Base-by-base conservation (phyloP, 2,329 filamentous ascomycete genomes). In the Thyridium curvatum region DNA sequence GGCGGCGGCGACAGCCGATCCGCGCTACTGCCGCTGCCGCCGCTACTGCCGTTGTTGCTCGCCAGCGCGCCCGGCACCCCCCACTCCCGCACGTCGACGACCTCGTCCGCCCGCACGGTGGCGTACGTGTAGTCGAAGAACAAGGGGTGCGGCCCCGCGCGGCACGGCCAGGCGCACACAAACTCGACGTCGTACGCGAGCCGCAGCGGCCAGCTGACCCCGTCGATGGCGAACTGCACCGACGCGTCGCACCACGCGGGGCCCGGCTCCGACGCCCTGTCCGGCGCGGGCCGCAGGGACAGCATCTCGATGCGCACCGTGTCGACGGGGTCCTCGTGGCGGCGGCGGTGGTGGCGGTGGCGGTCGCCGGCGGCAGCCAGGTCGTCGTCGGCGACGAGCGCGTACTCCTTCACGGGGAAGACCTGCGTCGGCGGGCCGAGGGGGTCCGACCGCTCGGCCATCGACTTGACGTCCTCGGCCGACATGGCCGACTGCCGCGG, bases 121-220 rank as follows among this genome's bases (percentile, higher is more conserved):
- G 68, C 68, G 53, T 79, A 80, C 4, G 68, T 62, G 53, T 86
- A 88, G 55, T 86, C 83, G 54, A 81, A 83, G 59, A 85, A 88
- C 6, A 88, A 68, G 7, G 82, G 79, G 55, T 84, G 80, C 12
- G 80, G 80, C 0, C 79, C 79, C 18, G 70, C 66, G 1, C 68
- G 67, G 55, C 81, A 85, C 7, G 80, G 78, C 68, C 75, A 82
- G 2, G 78, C 77, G n/a, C 65, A 67, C 37, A 84, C 65, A 53
- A 83, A 84, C n/a, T 67, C 73, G 8, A 84, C 79, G 49, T 84
- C 76, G 52, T 77, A 82, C 38, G 68, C 70, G 34, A 85, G 68
- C 8, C 72, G 65, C 45, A 84, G 60, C 14, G 78, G 78, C 77
- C 77, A 83, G 8, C 76, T 80, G 26, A 71, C 65, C 4, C 76